Evolutionary conservation across 2,329 filamentous ascomycete genomes (phyloP).

Genomic region (Apiospora arundinis): DNA sequence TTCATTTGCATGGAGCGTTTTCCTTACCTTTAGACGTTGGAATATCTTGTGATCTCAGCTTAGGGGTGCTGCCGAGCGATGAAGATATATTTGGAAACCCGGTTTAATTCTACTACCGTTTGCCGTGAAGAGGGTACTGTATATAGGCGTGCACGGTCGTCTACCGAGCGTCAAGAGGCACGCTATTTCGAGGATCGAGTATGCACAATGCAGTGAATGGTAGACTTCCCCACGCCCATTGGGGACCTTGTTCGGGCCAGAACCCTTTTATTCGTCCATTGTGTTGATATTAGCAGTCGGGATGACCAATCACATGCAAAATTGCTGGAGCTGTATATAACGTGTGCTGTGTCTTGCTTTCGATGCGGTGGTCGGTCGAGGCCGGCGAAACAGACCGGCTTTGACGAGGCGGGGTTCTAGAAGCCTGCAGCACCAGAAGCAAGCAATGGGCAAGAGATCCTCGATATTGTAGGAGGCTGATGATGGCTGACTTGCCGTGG

Average conservation of each 20-base stretch:
- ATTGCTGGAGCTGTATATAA: background rate
- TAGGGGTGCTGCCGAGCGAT: too few relatives aligned
- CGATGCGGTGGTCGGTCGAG: background rate
- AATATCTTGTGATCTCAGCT: too few relatives aligned
- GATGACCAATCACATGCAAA: slow-evolving; percentile 14
- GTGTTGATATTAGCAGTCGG: slow-evolving; percentile 9
- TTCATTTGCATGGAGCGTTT: too few relatives aligned
- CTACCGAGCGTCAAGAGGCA: background rate
- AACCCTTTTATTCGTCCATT: background rate
- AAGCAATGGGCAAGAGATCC: background rate
- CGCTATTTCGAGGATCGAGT: background rate
- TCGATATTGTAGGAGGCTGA: too few relatives aligned
- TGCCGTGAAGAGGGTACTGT: background rate
- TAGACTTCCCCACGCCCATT: slow-evolving; percentile 2
- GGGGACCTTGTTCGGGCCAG: background rate
- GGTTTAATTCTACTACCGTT: too few relatives aligned
- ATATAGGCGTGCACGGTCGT: background rate
- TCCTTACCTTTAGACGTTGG: too few relatives aligned
- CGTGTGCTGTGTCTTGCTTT: background rate
- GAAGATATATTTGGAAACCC: too few relatives aligned
- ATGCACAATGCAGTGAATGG: background rate
- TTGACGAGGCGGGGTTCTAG: slow-evolving; percentile 1
- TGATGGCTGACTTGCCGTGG: too few relatives aligned
- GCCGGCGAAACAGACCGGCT: background rate
- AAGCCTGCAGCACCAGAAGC: slow-evolving; percentile 10